Evolutionary conservation across 345 rosid genomes (phyloP), one percentile per base, ranked within the genome.

Genomic region (Salix exigua): DNA sequence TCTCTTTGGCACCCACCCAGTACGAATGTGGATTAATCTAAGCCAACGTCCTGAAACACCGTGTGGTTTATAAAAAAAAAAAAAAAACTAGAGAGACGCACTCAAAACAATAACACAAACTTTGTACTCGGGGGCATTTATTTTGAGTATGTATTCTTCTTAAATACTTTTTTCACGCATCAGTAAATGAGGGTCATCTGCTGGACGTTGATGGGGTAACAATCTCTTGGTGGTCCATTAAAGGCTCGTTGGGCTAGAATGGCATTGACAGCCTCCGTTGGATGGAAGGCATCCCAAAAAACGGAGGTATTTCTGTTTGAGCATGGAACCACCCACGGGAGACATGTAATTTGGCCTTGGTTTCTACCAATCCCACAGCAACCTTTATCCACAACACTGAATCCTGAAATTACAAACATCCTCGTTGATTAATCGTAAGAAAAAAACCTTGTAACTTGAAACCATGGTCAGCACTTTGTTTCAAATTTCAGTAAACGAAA

Each of bases 151-250:
- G 46, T 46, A 12, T 46, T 46, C 2, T 46, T 46, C 18, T 46
- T 14, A 46, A 46, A 46, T 46, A 13, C 18, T 46, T 46, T 46
- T 21, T 25, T 60, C 18, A 21, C 25, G 23, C 64, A 51, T 83
- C 66, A 83, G 68, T 26, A 82, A 79, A 86, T 66, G 66, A 85
- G 86, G 66, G 89, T 79, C 92, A 94, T 88, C 72, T 88, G 92
- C 46, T 87, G 93, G 75, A 94, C 83, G 78, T 94, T 92, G 50
- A 94, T 85, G 4, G 98, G 98, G 79, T 89, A 91, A 40, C 79
- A 78, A 40, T 92, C 91, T 1, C 80, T 62, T 25, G 85, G 87
- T 4, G 96, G 78, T 82, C 84, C 44, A 61, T 23, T 42, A 72
- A 69, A 44, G 33, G 80, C 80, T 33, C 80, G 9, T 64, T 51